phyloP scores from a whole-genome alignment of 345 rosid species.

The Arabis alpina region DNA sequence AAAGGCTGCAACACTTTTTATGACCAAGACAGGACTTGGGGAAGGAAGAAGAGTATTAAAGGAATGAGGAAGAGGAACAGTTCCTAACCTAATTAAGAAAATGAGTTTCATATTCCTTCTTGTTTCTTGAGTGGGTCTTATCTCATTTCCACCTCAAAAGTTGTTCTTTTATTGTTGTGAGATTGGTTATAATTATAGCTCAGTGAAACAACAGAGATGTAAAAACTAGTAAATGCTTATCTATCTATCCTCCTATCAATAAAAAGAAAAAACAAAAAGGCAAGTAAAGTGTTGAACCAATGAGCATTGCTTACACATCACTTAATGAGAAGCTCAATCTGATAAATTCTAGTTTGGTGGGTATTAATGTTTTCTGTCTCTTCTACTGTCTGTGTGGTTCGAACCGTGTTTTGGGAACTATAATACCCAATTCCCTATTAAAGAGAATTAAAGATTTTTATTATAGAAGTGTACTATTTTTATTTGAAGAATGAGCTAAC shows the following conservation, averaged over 20 bases:
- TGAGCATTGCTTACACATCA: slow-evolving; percentile 39
- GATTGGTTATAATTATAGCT: slow-evolving; percentile 21
- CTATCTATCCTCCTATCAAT: too few species aligned
- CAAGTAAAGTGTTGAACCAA: slow-evolving; percentile 36
- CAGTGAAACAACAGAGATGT: slow-evolving; percentile 28
- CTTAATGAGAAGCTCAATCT: slow-evolving; percentile 35
- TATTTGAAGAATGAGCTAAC: slow-evolving; percentile 27
- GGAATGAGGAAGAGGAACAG: slow-evolving; percentile 49
- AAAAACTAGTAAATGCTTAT: slow-evolving; percentile 27
- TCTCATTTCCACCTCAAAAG: slow-evolving; percentile 42
- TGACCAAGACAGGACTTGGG: slow-evolving; percentile 46
- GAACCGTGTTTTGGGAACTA: slow-evolving; percentile 41
- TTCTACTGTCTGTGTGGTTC: slow-evolving; percentile 32
- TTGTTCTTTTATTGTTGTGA: slow-evolving; percentile 38
- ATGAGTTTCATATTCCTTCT: slow-evolving; percentile 43
- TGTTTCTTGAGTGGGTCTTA: slow-evolving; percentile 43
- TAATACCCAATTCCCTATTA: slow-evolving; percentile 28
- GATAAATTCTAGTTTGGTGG: slow-evolving; percentile 42
- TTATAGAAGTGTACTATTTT: slow-evolving; percentile 37
- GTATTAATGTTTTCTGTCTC: slow-evolving; percentile 35
- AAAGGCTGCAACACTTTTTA: slow-evolving; percentile 48
- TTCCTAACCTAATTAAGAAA: slow-evolving; percentile 46
- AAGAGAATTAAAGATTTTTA: background rate
- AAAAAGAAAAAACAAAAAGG: slow-evolving; percentile 8
- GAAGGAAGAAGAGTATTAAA: slow-evolving; percentile 43